Percentiles rank a stretch among this genome's conserved stretches.
These are phyloP conservation scores for Colletotrichum endophyticum DNA, from an alignment of 2,329 filamentous ascomycete species.

Conservation along the genomic window DNA sequence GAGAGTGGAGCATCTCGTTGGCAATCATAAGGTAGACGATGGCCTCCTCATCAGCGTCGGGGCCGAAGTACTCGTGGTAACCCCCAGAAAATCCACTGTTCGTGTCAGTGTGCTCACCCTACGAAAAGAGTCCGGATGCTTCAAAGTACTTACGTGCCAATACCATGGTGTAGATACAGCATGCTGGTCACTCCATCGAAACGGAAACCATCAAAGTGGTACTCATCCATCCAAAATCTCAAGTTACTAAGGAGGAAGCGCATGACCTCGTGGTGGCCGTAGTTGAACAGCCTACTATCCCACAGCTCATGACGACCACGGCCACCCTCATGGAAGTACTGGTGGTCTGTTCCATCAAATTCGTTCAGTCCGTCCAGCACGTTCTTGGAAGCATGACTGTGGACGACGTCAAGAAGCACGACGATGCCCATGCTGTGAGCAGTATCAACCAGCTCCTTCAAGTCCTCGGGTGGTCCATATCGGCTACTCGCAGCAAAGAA, in stretches of 20 bases:
- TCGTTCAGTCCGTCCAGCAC: slow-evolving; percentile 93
- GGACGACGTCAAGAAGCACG: slow-evolving; percentile 92
- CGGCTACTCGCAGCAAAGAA: slow-evolving; percentile 98
- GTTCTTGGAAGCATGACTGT: slow-evolving; percentile 98
- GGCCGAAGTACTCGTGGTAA: slow-evolving; percentile 97
- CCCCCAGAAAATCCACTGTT: slow-evolving; percentile 90
- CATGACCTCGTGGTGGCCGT: slow-evolving; percentile 90
- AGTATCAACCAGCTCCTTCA: slow-evolving; percentile 96
- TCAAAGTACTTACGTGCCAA: slow-evolving; percentile 80
- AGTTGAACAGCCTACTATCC: slow-evolving; percentile 98
- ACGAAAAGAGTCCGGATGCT: neutral
- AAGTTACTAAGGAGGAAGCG: slow-evolving; percentile 96
- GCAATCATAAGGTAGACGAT: slow-evolving; percentile 95
- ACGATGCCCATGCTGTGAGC: slow-evolving; percentile 90
- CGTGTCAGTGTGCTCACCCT: slow-evolving; percentile 26
- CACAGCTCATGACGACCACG: slow-evolving; percentile 91
- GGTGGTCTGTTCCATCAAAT: slow-evolving; percentile 93
- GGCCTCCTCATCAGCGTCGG: slow-evolving; percentile 88
- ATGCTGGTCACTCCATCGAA: slow-evolving; percentile 99
- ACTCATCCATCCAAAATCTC: slow-evolving; percentile 99
- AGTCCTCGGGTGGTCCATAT: slow-evolving; percentile 90
- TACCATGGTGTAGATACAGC: slow-evolving; percentile 94
- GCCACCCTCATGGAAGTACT: slow-evolving; percentile 89
- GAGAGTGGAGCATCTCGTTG: slow-evolving; percentile 91
- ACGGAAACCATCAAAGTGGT: slow-evolving; percentile 93